Evolutionary conservation across 192 early-diverging fungal species (phyloP).

Genomic region (Coemansia sp.): DNA sequence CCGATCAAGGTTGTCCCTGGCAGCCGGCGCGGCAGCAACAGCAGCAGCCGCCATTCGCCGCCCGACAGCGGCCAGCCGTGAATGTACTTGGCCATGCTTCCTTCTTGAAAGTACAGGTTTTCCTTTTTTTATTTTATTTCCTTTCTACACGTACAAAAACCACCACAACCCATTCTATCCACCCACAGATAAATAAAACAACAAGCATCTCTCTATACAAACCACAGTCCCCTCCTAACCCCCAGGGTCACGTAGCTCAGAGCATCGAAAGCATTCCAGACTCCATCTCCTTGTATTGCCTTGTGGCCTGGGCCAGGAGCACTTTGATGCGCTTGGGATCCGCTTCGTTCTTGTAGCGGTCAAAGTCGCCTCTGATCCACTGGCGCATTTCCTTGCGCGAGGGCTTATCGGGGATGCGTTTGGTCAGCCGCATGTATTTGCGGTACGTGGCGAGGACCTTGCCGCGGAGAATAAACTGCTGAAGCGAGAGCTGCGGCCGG

Average conservation of each 20-base stretch:
- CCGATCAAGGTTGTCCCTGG: conserved; percentile 44
- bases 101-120: conserved; percentile 1
- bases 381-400: conserved; percentile 28
- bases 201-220: background rate
- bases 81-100: no score
- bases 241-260: background rate
- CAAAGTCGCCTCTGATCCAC: conserved; percentile 44
- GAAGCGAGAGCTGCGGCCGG: conserved; percentile 26
- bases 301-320: conserved; percentile 36
- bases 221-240: background rate
- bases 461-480: conserved; percentile 46
- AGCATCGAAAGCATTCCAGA: conserved; percentile 34
- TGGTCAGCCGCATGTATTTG: conserved; percentile 44
- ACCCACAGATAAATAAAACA: background rate
- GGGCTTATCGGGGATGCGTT: conserved; percentile 28
- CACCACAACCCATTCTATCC: background rate
- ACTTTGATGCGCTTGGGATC: conserved; percentile 35
- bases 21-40: background rate
- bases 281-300: conserved; percentile 49
- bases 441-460: conserved; percentile 44
- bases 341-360: conserved; percentile 22
- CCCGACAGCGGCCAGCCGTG: no score
- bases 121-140: background rate
- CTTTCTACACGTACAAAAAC: background rate
- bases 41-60: background rate